phyloP scores from a whole-genome alignment of 1,139 yeast genomes.

The Suhomyces bokatorum region DNA sequence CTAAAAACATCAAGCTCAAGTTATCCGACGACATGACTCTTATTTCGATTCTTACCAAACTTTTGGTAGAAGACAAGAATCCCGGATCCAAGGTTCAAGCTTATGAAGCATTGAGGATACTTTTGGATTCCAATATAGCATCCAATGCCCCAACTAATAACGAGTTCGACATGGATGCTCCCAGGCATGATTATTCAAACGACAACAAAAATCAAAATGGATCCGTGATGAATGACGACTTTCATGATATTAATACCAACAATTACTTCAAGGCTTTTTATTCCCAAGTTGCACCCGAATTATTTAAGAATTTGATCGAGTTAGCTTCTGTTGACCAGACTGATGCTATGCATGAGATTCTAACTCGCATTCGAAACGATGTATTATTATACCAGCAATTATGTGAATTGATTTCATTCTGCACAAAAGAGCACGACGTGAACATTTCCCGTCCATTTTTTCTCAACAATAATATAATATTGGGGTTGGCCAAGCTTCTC shows the following conservation, averaged over 20 bases:
- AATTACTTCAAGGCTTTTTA: slow-evolving; percentile 65
- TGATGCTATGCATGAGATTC: slow-evolving; percentile 10
- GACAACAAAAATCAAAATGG: slow-evolving; percentile 5
- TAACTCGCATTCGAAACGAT: slow-evolving; percentile 24
- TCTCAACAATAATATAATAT: slow-evolving; percentile 53
- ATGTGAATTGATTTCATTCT: slow-evolving; percentile 68
- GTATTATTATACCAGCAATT: slow-evolving; percentile 58
- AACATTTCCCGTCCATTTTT: slow-evolving; percentile 59
- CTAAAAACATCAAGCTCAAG: slow-evolving; percentile 29
- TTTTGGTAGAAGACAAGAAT: slow-evolving; percentile 63
- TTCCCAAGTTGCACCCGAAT: slow-evolving; percentile 54
- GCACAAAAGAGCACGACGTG: slow-evolving; percentile 63
- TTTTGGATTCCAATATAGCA: slow-evolving; percentile 61
- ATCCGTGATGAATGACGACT: slow-evolving; percentile 21
- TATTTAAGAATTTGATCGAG: slow-evolving; percentile 55
- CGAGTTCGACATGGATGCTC: slow-evolving; percentile 17
- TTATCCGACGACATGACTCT: slow-evolving; percentile 63
- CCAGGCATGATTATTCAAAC: slow-evolving; percentile 12
- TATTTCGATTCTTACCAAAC: slow-evolving; percentile 57
- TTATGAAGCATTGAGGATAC: slow-evolving; percentile 73
- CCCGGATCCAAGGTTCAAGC: slow-evolving; percentile 81
- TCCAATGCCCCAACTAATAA: slow-evolving; percentile 10
- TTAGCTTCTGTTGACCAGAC: slow-evolving; percentile 18
- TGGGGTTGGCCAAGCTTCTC: slow-evolving; percentile 52
- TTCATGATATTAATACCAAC: slow-evolving; percentile 45